Evolutionary conservation across 176 grass and related monocot species (phyloP), one percentile per base, ranked within the genome.

Genomic region (Microstegium vimineum): DNA sequence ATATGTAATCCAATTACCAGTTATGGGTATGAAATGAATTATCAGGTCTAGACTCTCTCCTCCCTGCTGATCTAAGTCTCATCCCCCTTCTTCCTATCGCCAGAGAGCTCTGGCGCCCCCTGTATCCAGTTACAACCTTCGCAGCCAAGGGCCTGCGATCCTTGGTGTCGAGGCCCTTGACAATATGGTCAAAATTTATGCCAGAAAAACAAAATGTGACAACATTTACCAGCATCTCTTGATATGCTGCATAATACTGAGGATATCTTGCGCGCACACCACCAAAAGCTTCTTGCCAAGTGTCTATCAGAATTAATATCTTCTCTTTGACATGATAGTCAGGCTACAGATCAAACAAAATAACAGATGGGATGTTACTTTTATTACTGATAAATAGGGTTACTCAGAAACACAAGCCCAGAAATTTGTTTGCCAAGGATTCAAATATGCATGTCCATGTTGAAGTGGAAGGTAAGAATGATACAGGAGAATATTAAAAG

Each of bases 281-380:
- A 52, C 95, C 95, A 90, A 98, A 98, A 89, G 95, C 90, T 91
- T 98, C 95, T 95, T 98, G 92, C 95, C 95, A 98, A 77, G 84
- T 93, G 69, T 98, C 90, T 86, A 98, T 88, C 59, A 94, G 82
- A 80, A 82, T 76, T 69, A 94, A 76, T 82, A 92, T 87, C 84
- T 91, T 92, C 66, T 85, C 87, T 74, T 88, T 88, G 36, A 92
- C 87, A 62, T 85, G 83, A 82, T 88, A 89, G 60, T 92, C 83
- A 78, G 87, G 79, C 86, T 92, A 74, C 38, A 78, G 72, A 83
- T 82, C 30, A 73, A 85, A 84, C 17, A 1, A 86, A 60, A 75
- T 86, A 34, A 61, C 30, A 69, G 34, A 45, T 32, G 10, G 35
- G 14, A 62, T 18, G 6, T 71, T 42, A 51, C 28, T 81, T 47